Conservation (phyloP, 495 filamentous ascomycete genomes). For the Parmelia sp. region DNA sequence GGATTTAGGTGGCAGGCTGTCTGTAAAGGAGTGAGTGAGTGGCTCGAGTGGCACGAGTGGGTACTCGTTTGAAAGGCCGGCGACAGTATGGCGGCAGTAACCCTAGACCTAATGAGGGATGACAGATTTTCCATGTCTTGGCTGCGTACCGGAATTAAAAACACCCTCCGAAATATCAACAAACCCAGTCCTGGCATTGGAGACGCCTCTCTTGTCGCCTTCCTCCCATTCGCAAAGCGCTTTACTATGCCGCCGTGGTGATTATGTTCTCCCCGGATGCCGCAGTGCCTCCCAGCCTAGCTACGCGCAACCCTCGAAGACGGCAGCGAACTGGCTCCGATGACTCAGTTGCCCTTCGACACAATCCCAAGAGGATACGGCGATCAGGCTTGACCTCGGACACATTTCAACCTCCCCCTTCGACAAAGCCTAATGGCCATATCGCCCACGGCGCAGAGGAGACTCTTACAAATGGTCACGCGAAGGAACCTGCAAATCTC, state of each 20-base stretch:
- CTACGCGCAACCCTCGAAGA: constrained; percentile 56
- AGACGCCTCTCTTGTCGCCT: background rate
- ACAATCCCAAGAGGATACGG: constrained; percentile 63
- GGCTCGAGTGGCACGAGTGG: too few species aligned
- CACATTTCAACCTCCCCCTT: constrained; percentile 37
- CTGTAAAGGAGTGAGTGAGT: too few species aligned
- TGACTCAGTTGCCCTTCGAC: constrained; percentile 56
- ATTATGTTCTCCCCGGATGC: constrained; percentile 60
- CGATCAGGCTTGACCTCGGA: constrained; percentile 54
- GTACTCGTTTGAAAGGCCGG: too few species aligned
- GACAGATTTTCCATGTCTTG: background rate
- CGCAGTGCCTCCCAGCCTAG: constrained; percentile 38
- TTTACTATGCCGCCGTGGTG: constrained; percentile 2
- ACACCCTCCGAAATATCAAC: constrained; percentile 14
- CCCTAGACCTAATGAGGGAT: too few species aligned
- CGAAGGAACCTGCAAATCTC: constrained; percentile 40
- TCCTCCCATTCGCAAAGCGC: background rate
- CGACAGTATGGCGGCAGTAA: too few species aligned
- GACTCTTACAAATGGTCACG: constrained; percentile 35
- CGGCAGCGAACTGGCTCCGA: constrained; percentile 60
- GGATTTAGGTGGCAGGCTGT: too few species aligned
- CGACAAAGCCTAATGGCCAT: constrained; percentile 23
- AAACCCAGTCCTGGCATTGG: background rate
- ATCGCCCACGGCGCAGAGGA: constrained; percentile 26
- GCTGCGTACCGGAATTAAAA: constrained; percentile 14